Evolutionary conservation across 176 grass and related monocot genomes (phyloP), one percentile per base, ranked within the genome.

Genomic region (Eleusine indica): DNA sequence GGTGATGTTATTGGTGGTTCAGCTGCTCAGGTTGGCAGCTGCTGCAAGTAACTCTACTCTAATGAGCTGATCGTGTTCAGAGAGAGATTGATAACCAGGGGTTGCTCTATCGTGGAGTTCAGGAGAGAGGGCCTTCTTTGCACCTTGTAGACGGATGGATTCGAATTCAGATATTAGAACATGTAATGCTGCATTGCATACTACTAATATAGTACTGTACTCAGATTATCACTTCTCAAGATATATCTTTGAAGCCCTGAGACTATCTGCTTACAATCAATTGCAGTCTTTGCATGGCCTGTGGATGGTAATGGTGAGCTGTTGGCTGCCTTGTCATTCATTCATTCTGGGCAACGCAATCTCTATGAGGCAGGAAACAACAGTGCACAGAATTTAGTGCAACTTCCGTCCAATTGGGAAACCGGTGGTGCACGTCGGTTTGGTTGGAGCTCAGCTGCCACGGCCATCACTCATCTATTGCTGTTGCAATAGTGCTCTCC

Each of bases 321-420:
- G 63, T 66, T 35, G 37, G 62, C 28, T 53, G 47, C 57, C 17
- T 46, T 54, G 22, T 17, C 51, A 54, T 6, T 44, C 56, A 32
- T 61, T 70, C 51, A 51, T 19, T 73, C 44, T 15, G 32, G 60
- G 40, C 37, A 67, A 84, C 44, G 61, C 70, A 67, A 78, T 65
- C 15, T 78, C 56, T 66, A 68, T 37, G 67, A 58, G 22, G 54
- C 44, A 46, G 87, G 82, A 85, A 58, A 30, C 51, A 71, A 77
- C 78, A 77, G 73, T 73, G 73, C 83, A 82, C 78, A 13, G 28
- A 86, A 89, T 82, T 86, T 86, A 85, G 71, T 81, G 88, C 80
- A 83, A 68, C 51, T 43, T 72, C 52, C 68, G 84, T 41, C 80
- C 75, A 79, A 87, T 44, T 63, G 80, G 32, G 73, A 71, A 83